Percentiles rank a stretch among this genome's conserved stretches.
These are phyloP conservation scores for Isoetes taiwanensis DNA, from an alignment of 75 land plant genomes.

Conservation along the genomic window DNA sequence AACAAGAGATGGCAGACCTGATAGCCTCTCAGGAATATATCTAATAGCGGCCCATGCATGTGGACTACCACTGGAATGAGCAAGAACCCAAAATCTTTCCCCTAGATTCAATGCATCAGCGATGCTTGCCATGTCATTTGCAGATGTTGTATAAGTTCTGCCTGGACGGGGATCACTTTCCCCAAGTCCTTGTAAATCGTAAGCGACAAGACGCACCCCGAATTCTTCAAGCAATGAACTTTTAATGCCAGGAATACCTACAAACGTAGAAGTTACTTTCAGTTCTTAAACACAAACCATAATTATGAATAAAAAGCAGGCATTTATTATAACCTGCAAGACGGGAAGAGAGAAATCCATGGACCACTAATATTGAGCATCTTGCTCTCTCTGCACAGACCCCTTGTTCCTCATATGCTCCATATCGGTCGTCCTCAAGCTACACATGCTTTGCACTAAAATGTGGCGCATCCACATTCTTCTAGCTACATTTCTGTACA, in stretches of 20 bases:
- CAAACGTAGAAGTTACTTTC: too few relatives aligned
- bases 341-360: slow-evolving; percentile 76
- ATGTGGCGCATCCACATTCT: slow-evolving; percentile 33
- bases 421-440: slow-evolving; percentile 68
- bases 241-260: slow-evolving; percentile 81
- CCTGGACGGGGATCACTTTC: slow-evolving; percentile 79
- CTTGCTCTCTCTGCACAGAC: slow-evolving; percentile 51
- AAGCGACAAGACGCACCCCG: slow-evolving; percentile 74
- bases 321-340: slow-evolving; percentile 76
- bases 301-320: too few relatives aligned
- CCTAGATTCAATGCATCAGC: slow-evolving; percentile 48
- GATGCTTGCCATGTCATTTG: slow-evolving; percentile 56
- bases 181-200: slow-evolving; percentile 95
- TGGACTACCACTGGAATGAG: slow-evolving; percentile 56
- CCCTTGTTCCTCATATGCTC: slow-evolving; percentile 70
- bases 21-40: slow-evolving; percentile 73
- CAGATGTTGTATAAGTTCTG: slow-evolving; percentile 60
- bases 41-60: slow-evolving; percentile 98
- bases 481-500: too few relatives aligned
- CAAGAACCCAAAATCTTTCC: slow-evolving; percentile 84
- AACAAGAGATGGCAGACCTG: slow-evolving; percentile 36
- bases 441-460: slow-evolving; percentile 41
- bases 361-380: slow-evolving; percentile 48
- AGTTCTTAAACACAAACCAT: too few relatives aligned
- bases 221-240: slow-evolving; percentile 56